Percentiles rank a stretch among this genome's conserved stretches.
phyloP scores from a whole-genome alignment of 371 early-diverging fungal genomes.

The Coemansia sp. region DNA sequence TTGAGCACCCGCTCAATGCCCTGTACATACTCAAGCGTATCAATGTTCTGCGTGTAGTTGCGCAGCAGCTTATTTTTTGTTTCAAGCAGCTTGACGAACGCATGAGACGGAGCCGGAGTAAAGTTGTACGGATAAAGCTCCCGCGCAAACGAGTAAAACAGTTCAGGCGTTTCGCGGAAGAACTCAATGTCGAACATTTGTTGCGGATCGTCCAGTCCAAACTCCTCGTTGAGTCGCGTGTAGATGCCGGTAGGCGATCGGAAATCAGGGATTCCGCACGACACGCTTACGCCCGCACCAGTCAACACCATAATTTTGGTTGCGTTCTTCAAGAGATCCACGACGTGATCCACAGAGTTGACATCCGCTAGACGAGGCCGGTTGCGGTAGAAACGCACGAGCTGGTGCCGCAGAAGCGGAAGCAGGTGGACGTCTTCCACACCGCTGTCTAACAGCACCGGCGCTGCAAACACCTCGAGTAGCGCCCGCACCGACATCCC shows the following conservation, averaged over 20 bases:
- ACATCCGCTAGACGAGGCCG: slow-evolving; percentile 52
- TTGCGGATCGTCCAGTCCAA: slow-evolving; percentile 76
- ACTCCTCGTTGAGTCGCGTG: slow-evolving; percentile 67
- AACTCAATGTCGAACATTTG: slow-evolving; percentile 91
- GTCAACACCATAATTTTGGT: slow-evolving; percentile 87
- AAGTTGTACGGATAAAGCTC: slow-evolving; percentile 87
- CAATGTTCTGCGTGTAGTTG: slow-evolving; percentile 98
- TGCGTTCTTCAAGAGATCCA: slow-evolving; percentile 62
- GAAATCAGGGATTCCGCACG: slow-evolving; percentile 98
- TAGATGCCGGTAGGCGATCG: slow-evolving; percentile 97
- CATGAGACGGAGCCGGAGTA: slow-evolving; percentile 88
- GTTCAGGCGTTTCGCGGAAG: slow-evolving; percentile 78
- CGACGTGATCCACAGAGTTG: slow-evolving; percentile 73
- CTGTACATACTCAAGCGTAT: slow-evolving; percentile 90
- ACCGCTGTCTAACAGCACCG: slow-evolving; percentile 38
- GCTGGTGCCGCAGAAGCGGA: slow-evolving; percentile 55
- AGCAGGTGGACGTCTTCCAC: slow-evolving; percentile 53
- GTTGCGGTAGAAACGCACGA: slow-evolving; percentile 59
- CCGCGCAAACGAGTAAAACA: slow-evolving; percentile 92
- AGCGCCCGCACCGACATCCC: slow-evolving; percentile 56
- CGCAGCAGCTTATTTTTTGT: slow-evolving; percentile 77
- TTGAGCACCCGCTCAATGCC: slow-evolving; percentile 83
- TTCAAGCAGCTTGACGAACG: slow-evolving; percentile 86
- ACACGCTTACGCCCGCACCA: slow-evolving; percentile 91
- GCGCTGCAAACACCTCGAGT: slow-evolving; percentile 58